Evolutionary conservation across 306 rosid genomes (phyloP).

Genomic region (Clitoria ternatea): DNA sequence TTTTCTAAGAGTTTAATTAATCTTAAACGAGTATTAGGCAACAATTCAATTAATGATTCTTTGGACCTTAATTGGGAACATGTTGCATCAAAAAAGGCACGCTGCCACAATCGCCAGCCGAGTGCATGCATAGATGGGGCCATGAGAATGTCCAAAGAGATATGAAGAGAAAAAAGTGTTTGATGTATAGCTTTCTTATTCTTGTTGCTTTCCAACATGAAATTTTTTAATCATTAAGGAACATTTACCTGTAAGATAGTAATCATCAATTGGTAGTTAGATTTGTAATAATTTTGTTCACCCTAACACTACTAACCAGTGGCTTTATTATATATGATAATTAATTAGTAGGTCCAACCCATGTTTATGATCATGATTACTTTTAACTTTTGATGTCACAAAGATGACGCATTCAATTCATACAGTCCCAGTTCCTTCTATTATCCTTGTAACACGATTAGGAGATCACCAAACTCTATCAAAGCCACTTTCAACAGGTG

Average conservation of each 20-base stretch:
- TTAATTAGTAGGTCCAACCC: not conserved
- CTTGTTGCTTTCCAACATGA: not conserved
- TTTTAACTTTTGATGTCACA: not conserved
- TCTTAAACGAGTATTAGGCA: not conserved
- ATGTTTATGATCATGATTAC: not conserved
- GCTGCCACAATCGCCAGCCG: not conserved
- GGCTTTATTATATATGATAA: not conserved
- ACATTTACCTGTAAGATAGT: not conserved
- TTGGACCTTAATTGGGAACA: not conserved
- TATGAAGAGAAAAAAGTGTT: not conserved
- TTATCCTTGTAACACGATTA: not conserved
- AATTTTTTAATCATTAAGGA: not conserved
- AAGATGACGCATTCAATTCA: not conserved
- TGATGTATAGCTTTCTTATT: not conserved
- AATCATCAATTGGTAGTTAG: not conserved
- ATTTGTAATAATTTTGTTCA: not conserved
- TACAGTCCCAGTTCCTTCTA: too few relatives aligned
- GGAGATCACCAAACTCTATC: too few relatives aligned
- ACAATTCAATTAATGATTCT: slow-evolving; percentile 6
- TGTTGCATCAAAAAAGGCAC: not conserved
- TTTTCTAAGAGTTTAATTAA: not conserved
- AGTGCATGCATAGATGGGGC: slow-evolving; percentile 11
- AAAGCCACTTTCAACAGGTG: too few relatives aligned
- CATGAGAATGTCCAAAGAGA: not conserved
- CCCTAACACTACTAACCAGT: not conserved